Conservation (phyloP, 257 asterid genomes). For the Capsicum rhomboideum region DNA sequence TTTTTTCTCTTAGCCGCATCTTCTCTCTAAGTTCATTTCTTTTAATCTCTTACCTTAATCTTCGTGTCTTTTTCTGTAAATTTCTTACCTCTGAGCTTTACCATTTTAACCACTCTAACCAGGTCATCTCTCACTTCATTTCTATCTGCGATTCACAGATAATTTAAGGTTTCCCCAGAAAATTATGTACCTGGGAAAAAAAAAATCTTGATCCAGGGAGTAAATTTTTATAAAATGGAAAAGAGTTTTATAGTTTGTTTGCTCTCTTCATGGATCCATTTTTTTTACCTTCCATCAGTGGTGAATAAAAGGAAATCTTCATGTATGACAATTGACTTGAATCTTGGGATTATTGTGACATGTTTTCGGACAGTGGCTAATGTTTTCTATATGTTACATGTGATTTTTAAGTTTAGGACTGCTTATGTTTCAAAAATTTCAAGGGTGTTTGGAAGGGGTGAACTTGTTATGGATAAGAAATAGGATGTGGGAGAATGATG, state of each 20-base stretch:
- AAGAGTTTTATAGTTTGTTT: conserved; percentile 53
- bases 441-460: conserved; percentile 87
- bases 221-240: conserved; percentile 67
- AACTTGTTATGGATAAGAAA: conserved; percentile 65
- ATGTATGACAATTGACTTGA: conserved; percentile 59
- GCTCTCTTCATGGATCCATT: conserved; percentile 81
- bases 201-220: conserved; percentile 75
- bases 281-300: conserved; percentile 74
- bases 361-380: conserved; percentile 75
- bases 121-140: too few species aligned
- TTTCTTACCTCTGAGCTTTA: too few species aligned
- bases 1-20: too few species aligned
- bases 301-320: conserved; percentile 36
- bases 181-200: conserved; percentile 35
- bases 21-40: too few species aligned
- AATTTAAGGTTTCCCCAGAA: conserved; percentile 60
- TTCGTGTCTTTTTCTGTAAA: too few species aligned
- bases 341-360: conserved; percentile 64
- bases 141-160: too few species aligned
- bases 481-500: too few species aligned
- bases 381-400: conserved; percentile 55
- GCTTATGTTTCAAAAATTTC: conserved; percentile 85
- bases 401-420: conserved; percentile 57
- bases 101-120: too few species aligned
- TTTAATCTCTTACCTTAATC: too few species aligned